Conservation (phyloP, 164 flowering plant genomes). For the Taxillus chinensis region DNA sequence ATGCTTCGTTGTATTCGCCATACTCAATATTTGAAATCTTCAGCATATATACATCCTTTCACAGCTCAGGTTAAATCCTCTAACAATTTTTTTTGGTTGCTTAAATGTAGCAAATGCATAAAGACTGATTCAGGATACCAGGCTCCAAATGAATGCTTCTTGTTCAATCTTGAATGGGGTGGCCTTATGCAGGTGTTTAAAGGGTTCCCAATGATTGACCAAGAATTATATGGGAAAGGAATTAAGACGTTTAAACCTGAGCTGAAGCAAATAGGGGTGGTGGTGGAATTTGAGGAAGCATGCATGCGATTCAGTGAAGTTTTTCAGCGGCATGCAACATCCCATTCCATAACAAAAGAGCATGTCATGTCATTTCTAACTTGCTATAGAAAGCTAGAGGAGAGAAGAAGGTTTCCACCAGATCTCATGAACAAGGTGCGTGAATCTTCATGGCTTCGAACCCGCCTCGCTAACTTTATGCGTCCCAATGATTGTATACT, state of each 20-base stretch:
- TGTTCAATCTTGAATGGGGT: slow-evolving; percentile 45
- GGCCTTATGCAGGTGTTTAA: slow-evolving; percentile 33
- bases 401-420: slow-evolving; percentile 18
- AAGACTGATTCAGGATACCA: slow-evolving; percentile 35
- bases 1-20: slow-evolving; percentile 29
- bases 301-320: slow-evolving; percentile 22
- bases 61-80: too few relatives aligned
- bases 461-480: slow-evolving; percentile 33
- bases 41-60: too few relatives aligned
- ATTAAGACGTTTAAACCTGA: slow-evolving; percentile 20
- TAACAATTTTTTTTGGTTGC: slow-evolving; percentile 11
- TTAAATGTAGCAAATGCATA: slow-evolving; percentile 24
- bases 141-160: slow-evolving; percentile 33
- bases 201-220: slow-evolving; percentile 32
- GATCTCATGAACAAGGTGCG: slow-evolving; percentile 23
- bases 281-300: slow-evolving; percentile 43
- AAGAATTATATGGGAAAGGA: slow-evolving; percentile 24
- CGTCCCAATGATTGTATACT: slow-evolving; percentile 41
- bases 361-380: slow-evolving; percentile 29
- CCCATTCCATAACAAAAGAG: slow-evolving; percentile 18
- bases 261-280: slow-evolving; percentile 30
- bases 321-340: slow-evolving; percentile 28
- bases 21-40: too few relatives aligned
- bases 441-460: slow-evolving; percentile 49
- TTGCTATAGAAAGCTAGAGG: slow-evolving; percentile 30